These are phyloP conservation scores for Gremmenia infestans DNA, from an alignment of 2,329 filamentous ascomycete genomes.

Conservation along the genomic window DNA sequence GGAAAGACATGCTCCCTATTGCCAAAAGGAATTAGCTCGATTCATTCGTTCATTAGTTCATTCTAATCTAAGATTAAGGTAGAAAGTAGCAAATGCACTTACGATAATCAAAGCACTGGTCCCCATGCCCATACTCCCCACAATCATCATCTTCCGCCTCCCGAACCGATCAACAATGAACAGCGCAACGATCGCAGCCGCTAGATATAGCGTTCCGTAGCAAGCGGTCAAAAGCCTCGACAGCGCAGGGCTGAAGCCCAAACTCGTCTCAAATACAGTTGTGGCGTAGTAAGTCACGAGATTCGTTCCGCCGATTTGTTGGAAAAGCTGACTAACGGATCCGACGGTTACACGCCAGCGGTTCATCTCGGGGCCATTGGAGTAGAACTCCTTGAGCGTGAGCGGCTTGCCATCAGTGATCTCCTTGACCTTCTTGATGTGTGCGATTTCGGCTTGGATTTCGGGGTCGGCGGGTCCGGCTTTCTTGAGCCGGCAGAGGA, in stretches of 20 bases:
- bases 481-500: not conserved
- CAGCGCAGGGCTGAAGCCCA: constrained; percentile 38
- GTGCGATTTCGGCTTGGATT: not conserved
- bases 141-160: constrained; percentile 43
- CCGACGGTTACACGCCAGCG: constrained; percentile 56
- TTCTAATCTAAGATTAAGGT: not conserved
- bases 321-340: constrained; percentile 49
- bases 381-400: not conserved
- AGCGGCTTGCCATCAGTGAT: not conserved
- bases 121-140: constrained; percentile 47
- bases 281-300: constrained; percentile 52
- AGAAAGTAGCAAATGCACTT: not conserved
- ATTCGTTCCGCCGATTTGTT: constrained; percentile 47
- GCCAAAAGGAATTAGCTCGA: too few relatives aligned
- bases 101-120: not conserved
- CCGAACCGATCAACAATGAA: constrained; percentile 50
- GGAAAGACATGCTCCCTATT: not conserved
- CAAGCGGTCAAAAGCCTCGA: not conserved
- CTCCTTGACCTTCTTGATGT: not conserved
- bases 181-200: constrained; percentile 48
- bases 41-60: not conserved
- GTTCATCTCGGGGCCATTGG: not conserved
- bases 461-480: not conserved
- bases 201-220: constrained; percentile 29
- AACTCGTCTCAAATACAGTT: constrained; percentile 40